Evolutionary conservation across 345 rosid genomes (phyloP).

Genomic region (Erodium maritimum): DNA sequence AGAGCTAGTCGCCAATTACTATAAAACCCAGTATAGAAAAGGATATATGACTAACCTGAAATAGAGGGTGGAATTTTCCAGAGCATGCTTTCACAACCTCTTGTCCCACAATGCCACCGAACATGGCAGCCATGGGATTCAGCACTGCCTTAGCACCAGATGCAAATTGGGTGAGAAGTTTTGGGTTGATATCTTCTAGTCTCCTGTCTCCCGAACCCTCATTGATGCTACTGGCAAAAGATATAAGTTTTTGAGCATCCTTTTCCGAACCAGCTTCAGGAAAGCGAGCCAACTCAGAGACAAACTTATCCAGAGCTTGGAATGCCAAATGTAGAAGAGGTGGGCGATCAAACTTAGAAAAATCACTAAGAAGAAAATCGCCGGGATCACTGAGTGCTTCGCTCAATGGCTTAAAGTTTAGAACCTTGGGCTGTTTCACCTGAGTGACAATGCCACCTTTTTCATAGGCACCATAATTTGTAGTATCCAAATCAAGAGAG

Average conservation of each 20-base stretch:
- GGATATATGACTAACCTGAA: conserved; percentile 45
- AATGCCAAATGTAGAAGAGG: conserved; percentile 88
- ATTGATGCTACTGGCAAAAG: conserved; percentile 50
- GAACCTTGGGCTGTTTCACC: conserved; percentile 74
- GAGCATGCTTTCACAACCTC: conserved; percentile 99
- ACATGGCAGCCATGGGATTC: conserved; percentile 99
- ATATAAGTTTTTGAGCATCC: conserved; percentile 71
- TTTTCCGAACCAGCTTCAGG: conserved; percentile 89
- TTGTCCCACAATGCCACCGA: conserved; percentile 97
- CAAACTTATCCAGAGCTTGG: conserved; percentile 83
- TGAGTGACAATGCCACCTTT: conserved; percentile 98
- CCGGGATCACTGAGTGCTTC: conserved; percentile 91
- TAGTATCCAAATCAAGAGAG: conserved; percentile 79
- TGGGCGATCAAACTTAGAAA: conserved; percentile 84
- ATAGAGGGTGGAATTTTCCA: conserved; percentile 93
- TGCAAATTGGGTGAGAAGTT: conserved; percentile 71
- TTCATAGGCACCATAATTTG: conserved; percentile 44
- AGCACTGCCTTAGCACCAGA: conserved; percentile 93
- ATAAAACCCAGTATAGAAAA: neutral
- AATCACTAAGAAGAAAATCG: conserved; percentile 89
- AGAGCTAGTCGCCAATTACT: neutral
- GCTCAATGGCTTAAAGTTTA: conserved; percentile 77
- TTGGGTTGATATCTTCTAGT: conserved; percentile 62
- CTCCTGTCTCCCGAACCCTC: conserved; percentile 58
- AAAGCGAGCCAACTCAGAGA: conserved; percentile 51